Base-by-base conservation (phyloP, 148 eudicot species). In the Selenicereus undatus region DNA sequence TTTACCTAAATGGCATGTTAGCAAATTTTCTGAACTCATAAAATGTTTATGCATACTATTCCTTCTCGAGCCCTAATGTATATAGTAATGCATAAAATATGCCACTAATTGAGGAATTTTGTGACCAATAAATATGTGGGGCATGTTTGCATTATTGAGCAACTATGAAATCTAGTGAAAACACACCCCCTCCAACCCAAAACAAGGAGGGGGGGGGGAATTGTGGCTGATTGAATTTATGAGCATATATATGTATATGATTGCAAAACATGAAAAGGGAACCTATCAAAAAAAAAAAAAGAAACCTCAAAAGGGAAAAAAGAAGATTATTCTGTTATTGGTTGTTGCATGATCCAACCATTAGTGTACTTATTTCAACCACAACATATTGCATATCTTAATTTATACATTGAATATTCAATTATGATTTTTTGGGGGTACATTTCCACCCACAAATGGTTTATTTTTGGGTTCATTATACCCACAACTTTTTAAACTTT, bases 231-330 rank as follows among this genome's bases (percentile, higher is more conserved):
- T 16, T 51, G 24, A 71, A 43, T 76, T 24, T 77, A n/a, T 78
- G 58, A 35, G 62, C 32, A 65, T 43, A 7, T 30, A 58, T 51
- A n/a, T 0, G 30, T 18, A 45, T 32, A 83, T 84, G 54, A 80
- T 84, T 80, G 81, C 77, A 76, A 77, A 65, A 72, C 21, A 68
- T 71, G 80, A 70, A 79, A 76, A n/a, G n/a, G n/a, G n/a, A n/a
- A n/a, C n/a, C n/a, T n/a, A n/a, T n/a, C n/a, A n/a, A n/a, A n/a
- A n/a, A n/a, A n/a, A n/a, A n/a, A n/a, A n/a, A n/a, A n/a, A n/a
- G n/a, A n/a, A n/a, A n/a, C n/a, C n/a, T n/a, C 77, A 76, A 77
- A 65, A 29, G 2, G 1, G 8, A 6, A 18, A 11, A 58, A 10
- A 54, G 8, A 29, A 27, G 39, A 11, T 54, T 4, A 27, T 30